phyloP scores from a whole-genome alignment of 139 green algal species.

The Coelastrella sp. region DNA sequence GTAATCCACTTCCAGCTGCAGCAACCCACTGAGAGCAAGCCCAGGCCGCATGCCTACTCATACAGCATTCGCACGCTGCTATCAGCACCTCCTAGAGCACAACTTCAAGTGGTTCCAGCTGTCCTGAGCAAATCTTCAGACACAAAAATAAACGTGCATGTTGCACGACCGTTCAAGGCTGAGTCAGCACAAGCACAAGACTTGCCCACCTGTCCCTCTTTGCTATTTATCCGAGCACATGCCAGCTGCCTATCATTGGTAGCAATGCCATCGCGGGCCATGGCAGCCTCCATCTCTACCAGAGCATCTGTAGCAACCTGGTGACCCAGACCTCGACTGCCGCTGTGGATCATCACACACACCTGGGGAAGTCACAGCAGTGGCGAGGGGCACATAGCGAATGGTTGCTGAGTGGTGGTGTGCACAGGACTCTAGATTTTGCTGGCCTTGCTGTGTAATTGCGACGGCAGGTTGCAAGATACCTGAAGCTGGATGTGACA shows the following conservation, averaged over 20 bases:
- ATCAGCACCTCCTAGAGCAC: no score
- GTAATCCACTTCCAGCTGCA: background rate
- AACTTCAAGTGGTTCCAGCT: no score
- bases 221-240: slow-evolving; percentile 83
- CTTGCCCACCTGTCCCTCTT: slow-evolving; percentile 61
- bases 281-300: slow-evolving; percentile 88
- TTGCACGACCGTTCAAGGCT: background rate
- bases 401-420: background rate
- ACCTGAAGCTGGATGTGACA: no score
- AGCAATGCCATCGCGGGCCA: slow-evolving; percentile 82
- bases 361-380: slow-evolving; percentile 58
- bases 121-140: no score
- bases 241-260: slow-evolving; percentile 92
- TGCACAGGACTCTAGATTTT: background rate
- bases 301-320: slow-evolving; percentile 92
- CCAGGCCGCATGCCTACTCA: background rate
- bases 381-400: background rate
- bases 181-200: no score
- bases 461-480: no score
- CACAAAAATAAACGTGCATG: background rate
- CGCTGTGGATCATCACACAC: slow-evolving; percentile 92
- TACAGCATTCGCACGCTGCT: no score
- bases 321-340: slow-evolving; percentile 81
- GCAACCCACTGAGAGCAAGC: background rate
- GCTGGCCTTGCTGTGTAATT: no score